Percentiles rank a stretch among this genome's conserved stretches.
These are phyloP conservation scores for Lagenidium sp. DNA, from an alignment of 352 stramenopile genomes.

Conservation along the genomic window DNA sequence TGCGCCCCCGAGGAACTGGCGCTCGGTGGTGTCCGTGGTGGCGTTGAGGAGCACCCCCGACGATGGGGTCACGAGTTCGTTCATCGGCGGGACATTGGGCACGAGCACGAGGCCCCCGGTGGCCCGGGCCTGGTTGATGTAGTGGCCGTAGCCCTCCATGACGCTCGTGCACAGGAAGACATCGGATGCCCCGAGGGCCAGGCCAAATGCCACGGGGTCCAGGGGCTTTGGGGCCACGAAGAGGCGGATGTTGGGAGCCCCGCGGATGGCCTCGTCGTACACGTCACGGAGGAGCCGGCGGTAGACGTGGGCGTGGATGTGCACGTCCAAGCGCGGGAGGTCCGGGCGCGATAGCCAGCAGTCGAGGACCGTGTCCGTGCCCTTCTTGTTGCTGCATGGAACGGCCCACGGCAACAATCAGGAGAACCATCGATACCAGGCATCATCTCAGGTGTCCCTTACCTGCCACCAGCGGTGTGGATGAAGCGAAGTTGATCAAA, in stretches of 20 bases:
- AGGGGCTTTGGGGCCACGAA: slow-evolving; percentile 20
- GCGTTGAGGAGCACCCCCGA: slow-evolving; percentile 33
- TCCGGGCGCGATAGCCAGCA: slow-evolving; percentile 37
- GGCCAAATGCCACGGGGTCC: slow-evolving; percentile 25
- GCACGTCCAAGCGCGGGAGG: slow-evolving; percentile 34
- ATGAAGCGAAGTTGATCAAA: slow-evolving; percentile 30
- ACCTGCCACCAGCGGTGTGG: slow-evolving; percentile 20
- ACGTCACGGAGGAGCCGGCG: slow-evolving; percentile 19
- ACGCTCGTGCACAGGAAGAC: slow-evolving; percentile 43
- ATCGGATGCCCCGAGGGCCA: slow-evolving; percentile 26
- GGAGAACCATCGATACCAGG: background rate
- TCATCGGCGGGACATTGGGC: slow-evolving; percentile 36
- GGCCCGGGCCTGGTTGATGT: slow-evolving; percentile 44
- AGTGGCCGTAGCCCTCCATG: slow-evolving; percentile 43
- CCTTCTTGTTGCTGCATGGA: slow-evolving; percentile 28
- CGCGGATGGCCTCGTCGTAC: background rate
- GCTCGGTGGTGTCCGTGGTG: slow-evolving; percentile 16
- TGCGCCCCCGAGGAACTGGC: slow-evolving; percentile 38
- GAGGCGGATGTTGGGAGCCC: slow-evolving; percentile 15
- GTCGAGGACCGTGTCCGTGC: slow-evolving; percentile 25
- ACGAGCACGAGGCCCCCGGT: slow-evolving; percentile 26
- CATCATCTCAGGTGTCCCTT: background rate
- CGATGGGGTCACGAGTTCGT: slow-evolving; percentile 34
- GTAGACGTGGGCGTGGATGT: slow-evolving; percentile 25
- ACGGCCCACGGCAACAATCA: background rate